phyloP scores from a whole-genome alignment of 2,329 filamentous ascomycete genomes.

The Ceratocystis albifundus region DNA sequence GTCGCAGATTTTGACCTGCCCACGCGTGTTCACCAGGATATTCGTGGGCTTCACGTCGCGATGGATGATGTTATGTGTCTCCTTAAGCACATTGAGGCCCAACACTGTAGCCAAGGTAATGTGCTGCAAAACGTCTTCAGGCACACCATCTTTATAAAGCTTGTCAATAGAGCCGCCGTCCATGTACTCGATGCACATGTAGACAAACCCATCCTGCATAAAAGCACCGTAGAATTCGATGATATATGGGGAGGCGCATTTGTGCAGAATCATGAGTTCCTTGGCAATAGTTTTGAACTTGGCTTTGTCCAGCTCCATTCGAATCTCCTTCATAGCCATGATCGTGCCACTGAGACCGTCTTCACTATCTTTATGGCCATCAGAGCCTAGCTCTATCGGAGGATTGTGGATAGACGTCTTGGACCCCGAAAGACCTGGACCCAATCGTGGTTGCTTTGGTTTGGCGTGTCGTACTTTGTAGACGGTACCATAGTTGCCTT shows the following conservation, averaged over 20 bases:
- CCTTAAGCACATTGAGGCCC: conserved; percentile 86
- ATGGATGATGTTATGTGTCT: conserved; percentile 98
- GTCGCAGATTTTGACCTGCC: conserved; percentile 96
- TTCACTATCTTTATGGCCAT: conserved; percentile 24
- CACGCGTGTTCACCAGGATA: conserved; percentile 78
- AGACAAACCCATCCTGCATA: conserved; percentile 96
- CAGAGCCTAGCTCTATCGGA: conserved; percentile 30
- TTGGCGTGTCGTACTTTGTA: conserved; percentile 89
- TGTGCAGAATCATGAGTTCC: conserved; percentile 90
- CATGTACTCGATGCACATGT: conserved; percentile 99
- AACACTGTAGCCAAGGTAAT: conserved; percentile 82
- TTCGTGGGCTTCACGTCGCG: conserved; percentile 99
- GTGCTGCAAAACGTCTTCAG: conserved; percentile 77
- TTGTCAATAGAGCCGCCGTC: conserved; percentile 97
- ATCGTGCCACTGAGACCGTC: conserved; percentile 54
- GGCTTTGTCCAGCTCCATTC: conserved; percentile 86
- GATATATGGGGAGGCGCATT: conserved; percentile 89
- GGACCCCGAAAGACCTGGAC: conserved; percentile 43
- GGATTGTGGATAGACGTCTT: conserved; percentile 31
- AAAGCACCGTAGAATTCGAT: conserved; percentile 99
- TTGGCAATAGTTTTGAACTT: conserved; percentile 97
- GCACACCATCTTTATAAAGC: conserved; percentile 79
- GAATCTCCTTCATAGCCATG: conserved; percentile 99
- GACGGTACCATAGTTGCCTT: conserved; percentile 96
- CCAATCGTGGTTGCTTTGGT: conserved; percentile 45